A percentile compares a stretch with the other conserved stretches of the same genome.
These are phyloP conservation scores for Aspergillus carlsbadensis DNA, from an alignment of 495 filamentous ascomycete species.

Conservation along the genomic window DNA sequence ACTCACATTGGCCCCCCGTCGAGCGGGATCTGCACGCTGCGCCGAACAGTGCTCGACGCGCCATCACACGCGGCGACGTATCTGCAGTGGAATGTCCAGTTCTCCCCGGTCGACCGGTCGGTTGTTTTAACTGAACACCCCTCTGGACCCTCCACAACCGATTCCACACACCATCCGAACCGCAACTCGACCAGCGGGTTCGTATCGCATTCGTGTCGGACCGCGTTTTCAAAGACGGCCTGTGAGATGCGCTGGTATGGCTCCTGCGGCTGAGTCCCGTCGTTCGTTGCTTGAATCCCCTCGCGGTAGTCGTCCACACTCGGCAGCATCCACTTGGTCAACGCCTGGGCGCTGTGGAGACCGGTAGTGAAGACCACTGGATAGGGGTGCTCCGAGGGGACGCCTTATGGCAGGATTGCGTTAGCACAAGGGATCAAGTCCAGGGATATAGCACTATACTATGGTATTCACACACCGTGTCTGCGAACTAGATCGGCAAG, in stretches of 20 bases:
- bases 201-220: conserved; percentile 9
- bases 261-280: conserved; percentile 14
- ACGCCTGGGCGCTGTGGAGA: too few species aligned
- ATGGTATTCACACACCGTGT: not conserved
- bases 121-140: not conserved
- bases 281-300: conserved; percentile 11
- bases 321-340: not conserved
- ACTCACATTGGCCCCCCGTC: conserved; percentile 14
- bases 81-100: not conserved
- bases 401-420: not conserved
- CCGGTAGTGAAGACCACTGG: too few species aligned
- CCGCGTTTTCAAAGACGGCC: conserved; percentile 23
- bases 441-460: too few species aligned
- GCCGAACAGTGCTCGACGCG: conserved; percentile 15
- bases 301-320: not conserved
- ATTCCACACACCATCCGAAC: conserved; percentile 15
- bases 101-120: not conserved
- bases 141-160: not conserved
- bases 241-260: conserved; percentile 19
- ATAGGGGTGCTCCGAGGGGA: not conserved
- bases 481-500: conserved; percentile 11
- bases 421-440: too few species aligned
- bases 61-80: conserved; percentile 22
- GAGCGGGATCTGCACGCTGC: conserved; percentile 10
- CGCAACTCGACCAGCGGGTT: not conserved